phyloP scores from a whole-genome alignment of 148 eudicot species.

The Amaranthus cruentus region DNA sequence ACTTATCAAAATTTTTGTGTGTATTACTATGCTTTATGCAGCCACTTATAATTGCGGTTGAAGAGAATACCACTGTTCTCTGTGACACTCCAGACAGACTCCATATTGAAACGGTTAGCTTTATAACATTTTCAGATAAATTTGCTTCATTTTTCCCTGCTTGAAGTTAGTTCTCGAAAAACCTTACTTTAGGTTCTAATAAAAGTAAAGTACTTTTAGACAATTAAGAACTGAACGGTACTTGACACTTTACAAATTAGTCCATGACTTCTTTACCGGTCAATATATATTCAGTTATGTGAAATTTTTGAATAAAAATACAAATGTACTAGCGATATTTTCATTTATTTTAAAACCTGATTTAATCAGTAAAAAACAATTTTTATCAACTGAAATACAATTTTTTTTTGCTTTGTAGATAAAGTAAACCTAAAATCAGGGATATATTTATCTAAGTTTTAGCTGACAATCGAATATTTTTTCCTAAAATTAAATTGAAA shows the following conservation, averaged over 20 bases:
- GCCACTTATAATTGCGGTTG: slow-evolving; percentile 83
- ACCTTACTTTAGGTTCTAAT: not conserved
- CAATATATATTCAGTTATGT: too few species aligned
- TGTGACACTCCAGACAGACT: slow-evolving; percentile 70
- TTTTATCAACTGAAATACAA: too few species aligned
- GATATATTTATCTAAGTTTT: too few species aligned
- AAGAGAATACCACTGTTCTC: slow-evolving; percentile 88
- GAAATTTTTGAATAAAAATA: too few species aligned
- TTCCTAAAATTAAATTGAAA: too few species aligned
- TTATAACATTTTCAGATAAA: not conserved
- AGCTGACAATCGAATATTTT: too few species aligned
- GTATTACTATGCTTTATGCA: slow-evolving; percentile 31
- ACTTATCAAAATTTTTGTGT: not conserved
- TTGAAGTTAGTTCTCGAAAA: not conserved
- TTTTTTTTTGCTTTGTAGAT: too few species aligned
- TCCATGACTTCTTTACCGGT: too few species aligned
- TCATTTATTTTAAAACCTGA: too few species aligned
- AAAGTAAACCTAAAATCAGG: too few species aligned
- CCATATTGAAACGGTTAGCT: slow-evolving; percentile 61
- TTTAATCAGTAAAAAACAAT: too few species aligned
- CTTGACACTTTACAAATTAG: not conserved
- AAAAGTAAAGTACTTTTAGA: not conserved
- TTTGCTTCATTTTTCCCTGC: not conserved
- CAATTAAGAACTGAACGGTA: not conserved
- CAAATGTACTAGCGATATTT: too few species aligned